Evolutionary conservation across 2,329 filamentous ascomycete genomes (phyloP).

Genomic region (Talaromyces verruculosus): DNA sequence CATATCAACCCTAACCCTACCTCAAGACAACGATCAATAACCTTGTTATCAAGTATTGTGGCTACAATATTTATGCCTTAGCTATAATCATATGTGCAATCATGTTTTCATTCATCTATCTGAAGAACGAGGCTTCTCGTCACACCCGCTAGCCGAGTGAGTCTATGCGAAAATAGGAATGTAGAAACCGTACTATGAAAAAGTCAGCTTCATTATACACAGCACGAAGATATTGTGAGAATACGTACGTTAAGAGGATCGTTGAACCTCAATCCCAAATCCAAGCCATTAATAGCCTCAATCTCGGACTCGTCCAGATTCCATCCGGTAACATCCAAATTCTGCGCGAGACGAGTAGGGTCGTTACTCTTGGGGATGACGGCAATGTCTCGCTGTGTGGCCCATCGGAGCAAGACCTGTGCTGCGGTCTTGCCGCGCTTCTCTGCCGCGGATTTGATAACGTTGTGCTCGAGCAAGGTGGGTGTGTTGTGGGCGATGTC

Average conservation of each 20-base stretch:
- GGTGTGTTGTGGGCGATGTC: conserved; percentile 64
- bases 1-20: not conserved
- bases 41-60: not conserved
- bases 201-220: conserved; percentile 19
- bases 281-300: conserved; percentile 63
- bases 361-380: conserved; percentile 78
- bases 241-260: conserved; percentile 71
- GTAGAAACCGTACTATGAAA: conserved; percentile 48
- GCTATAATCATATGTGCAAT: not conserved
- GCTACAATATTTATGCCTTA: no score
- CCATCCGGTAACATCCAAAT: conserved; percentile 66
- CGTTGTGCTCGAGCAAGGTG: conserved; percentile 68
- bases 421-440: conserved; percentile 72
- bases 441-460: conserved; percentile 63
- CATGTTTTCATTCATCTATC: conserved; percentile 13
- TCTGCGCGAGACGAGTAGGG: conserved; percentile 59
- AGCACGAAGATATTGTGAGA: no score
- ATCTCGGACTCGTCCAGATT: conserved; percentile 67
- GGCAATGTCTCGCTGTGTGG: conserved; percentile 76
- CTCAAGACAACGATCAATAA: not conserved
- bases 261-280: conserved; percentile 71
- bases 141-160: not conserved
- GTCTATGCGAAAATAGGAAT: conserved; percentile 55
- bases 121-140: conserved; percentile 6
- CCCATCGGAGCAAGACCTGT: conserved; percentile 83